Conservation (phyloP, 1,284 basidiomycete genomes). For the Puccinia novopanici region DNA sequence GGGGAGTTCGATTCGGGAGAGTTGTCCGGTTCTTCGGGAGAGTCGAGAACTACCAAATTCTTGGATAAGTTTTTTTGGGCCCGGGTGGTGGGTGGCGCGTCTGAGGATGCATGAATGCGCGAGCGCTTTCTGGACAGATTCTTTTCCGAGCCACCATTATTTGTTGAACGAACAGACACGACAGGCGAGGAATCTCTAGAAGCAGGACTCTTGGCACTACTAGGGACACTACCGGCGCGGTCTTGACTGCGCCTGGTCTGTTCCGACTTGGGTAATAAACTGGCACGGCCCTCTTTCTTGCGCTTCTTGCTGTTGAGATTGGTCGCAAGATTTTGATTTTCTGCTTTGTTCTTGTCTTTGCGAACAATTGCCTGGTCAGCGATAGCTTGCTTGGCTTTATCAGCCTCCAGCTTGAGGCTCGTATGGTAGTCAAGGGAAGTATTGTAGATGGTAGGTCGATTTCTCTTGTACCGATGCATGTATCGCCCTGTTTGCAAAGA, state of each 20-base stretch:
- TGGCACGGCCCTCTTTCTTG: conserved; percentile 29
- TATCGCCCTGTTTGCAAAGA: conserved; percentile 32
- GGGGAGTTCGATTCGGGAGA: conserved; percentile 42
- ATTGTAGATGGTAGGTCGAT: conserved; percentile 46
- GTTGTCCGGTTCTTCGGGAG: conserved; percentile 8
- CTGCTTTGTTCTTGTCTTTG: conserved; percentile 37
- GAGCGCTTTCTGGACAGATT: conserved; percentile 19
- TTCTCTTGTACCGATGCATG: conserved; percentile 50
- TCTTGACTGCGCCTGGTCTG: conserved; percentile 12
- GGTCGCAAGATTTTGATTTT: conserved; percentile 7
- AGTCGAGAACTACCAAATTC: background rate
- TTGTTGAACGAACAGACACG: conserved; percentile 27
- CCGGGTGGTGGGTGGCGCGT: conserved; percentile 35
- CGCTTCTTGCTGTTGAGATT: conserved; percentile 24
- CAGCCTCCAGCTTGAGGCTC: conserved; percentile 49
- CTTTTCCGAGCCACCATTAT: conserved; percentile 37
- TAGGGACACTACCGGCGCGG: conserved; percentile 24
- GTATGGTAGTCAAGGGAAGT: conserved; percentile 51
- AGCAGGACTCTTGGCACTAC: conserved; percentile 31
- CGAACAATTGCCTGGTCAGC: conserved; percentile 35
- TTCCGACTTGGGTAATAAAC: conserved; percentile 22
- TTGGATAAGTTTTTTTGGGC: conserved; percentile 35
- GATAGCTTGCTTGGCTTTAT: conserved; percentile 49
- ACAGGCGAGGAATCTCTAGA: conserved; percentile 50
- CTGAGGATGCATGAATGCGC: conserved; percentile 8